Evolutionary conservation across 2,329 filamentous ascomycete species (phyloP).

Genomic region (Pestalotiopsis sp.): DNA sequence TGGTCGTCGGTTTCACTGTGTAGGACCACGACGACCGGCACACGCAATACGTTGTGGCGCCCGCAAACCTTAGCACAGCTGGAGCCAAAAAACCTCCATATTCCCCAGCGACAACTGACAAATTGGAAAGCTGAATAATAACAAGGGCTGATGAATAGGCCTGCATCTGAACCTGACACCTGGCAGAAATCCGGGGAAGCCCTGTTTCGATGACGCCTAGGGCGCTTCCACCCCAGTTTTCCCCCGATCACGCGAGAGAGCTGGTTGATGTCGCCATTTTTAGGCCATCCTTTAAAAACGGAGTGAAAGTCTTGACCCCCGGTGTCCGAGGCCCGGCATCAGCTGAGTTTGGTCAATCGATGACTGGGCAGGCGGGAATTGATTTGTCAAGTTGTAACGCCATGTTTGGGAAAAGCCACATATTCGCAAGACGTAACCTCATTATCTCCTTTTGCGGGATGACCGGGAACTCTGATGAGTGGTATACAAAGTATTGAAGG

Average conservation of each 20-base stretch:
- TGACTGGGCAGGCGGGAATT: background rate
- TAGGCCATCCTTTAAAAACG: background rate
- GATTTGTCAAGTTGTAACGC: constrained; percentile 1
- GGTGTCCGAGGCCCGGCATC: background rate
- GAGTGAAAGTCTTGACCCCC: background rate
- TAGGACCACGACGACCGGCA: background rate
- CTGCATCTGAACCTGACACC: constrained; percentile 5
- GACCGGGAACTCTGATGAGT: background rate
- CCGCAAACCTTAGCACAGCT: no score
- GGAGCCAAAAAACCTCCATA: background rate
- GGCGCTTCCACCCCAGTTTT: constrained; percentile 4
- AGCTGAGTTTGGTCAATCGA: background rate
- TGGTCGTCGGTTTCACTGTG: background rate
- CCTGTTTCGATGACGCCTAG: constrained; percentile 3
- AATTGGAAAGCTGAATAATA: background rate
- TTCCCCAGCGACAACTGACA: background rate
- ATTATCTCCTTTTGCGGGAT: background rate
- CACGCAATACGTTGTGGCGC: background rate
- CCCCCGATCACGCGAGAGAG: constrained; percentile 6
- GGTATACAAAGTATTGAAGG: no score
- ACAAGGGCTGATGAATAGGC: background rate
- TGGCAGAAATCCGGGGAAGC: constrained; percentile 10
- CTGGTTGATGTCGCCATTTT: constrained; percentile 10
- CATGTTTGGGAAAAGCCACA: background rate
- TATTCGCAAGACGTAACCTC: background rate